Base-by-base conservation (phyloP, 2,329 filamentous ascomycete genomes). In the Fusarium neocosmosporiellum region DNA sequence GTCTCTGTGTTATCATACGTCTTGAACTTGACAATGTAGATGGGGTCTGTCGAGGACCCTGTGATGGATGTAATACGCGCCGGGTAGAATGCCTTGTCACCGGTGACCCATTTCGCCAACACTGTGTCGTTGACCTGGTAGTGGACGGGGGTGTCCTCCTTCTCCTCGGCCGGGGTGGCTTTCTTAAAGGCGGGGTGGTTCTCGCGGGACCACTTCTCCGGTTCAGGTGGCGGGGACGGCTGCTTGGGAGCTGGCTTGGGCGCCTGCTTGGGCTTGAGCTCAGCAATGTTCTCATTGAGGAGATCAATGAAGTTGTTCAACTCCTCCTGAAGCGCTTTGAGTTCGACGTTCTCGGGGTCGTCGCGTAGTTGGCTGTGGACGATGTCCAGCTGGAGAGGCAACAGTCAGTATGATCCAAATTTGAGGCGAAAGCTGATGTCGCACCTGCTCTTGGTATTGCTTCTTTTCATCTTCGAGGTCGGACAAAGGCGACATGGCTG, bases 11-110 rank as follows among this genome's bases (percentile, higher is more conserved):
- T 94, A 72, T 92, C 90, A 84, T 98, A 98, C 78, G 91, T 94
- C 84, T 97, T 96, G 87, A 98, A 99, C 76, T 93, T 96, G 82
- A 99, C 95, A 55, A 94, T 93, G 81, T 98, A 99, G 72, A 98
- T 94, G 37, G 95, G 96, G 60, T 94, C 93, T 48, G 91, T 93
- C n/a, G 92, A 92, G 10, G 95, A 98, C 66, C 96, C 96, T 24
- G 96, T 98, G 77, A 98, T 95, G 60, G 93, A 95, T 59, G 94
- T 96, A 82, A 99, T 97, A 78, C 94, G 92, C 46, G 95, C 96
- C 53, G 94, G 92, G 84, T 98, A 98, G 84, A 95, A 98, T 27
- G 89, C 89, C 79, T 93, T 94, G 83, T 99, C 96, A 63, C 94
- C 95, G 11, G 94, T 93, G 54, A 93, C 85, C 94, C 95, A 99